These are phyloP conservation scores for Cucumis sativus DNA, from an alignment of 306 rosid genomes.

Conservation along the genomic window DNA sequence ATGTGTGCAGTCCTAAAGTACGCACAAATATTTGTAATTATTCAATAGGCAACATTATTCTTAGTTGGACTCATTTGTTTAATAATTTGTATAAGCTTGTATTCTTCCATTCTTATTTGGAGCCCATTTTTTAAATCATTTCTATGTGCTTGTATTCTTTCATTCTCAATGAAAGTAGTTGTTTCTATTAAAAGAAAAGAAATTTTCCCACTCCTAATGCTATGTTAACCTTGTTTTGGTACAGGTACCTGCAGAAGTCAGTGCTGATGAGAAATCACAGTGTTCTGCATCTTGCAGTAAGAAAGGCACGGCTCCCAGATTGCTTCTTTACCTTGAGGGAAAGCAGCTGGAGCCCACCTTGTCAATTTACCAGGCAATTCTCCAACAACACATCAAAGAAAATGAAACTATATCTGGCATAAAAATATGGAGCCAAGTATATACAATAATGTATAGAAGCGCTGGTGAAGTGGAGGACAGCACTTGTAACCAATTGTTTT, in stretches of 20 bases:
- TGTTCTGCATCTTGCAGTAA: constrained; percentile 30
- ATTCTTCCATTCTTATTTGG: no score
- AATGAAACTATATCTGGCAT: constrained; percentile 36
- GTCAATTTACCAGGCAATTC: constrained; percentile 82
- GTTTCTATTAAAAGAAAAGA: no score
- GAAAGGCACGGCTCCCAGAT: constrained; percentile 34
- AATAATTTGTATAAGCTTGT: no score
- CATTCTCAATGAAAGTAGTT: no score
- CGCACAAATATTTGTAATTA: no score
- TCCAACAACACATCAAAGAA: constrained; percentile 48
- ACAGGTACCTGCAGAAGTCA: constrained; percentile 35
- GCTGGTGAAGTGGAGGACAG: constrained; percentile 23
- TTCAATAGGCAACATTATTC: no score
- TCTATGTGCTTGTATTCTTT: no score
- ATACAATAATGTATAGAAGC: constrained; percentile 53
- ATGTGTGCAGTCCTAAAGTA: neutral
- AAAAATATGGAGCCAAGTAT: constrained; percentile 64
- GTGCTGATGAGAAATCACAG: constrained; percentile 26
- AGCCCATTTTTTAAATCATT: no score
- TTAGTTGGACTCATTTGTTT: no score
- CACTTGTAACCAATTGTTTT: constrained; percentile 19
- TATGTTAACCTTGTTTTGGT: constrained; percentile 11
- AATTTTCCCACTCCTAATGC: neutral
- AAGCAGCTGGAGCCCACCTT: constrained; percentile 41
- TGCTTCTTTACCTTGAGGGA: constrained; percentile 64